Base-by-base conservation (phyloP, 2,329 filamentous ascomycete species). In the Trichophyton benhamiae region DNA sequence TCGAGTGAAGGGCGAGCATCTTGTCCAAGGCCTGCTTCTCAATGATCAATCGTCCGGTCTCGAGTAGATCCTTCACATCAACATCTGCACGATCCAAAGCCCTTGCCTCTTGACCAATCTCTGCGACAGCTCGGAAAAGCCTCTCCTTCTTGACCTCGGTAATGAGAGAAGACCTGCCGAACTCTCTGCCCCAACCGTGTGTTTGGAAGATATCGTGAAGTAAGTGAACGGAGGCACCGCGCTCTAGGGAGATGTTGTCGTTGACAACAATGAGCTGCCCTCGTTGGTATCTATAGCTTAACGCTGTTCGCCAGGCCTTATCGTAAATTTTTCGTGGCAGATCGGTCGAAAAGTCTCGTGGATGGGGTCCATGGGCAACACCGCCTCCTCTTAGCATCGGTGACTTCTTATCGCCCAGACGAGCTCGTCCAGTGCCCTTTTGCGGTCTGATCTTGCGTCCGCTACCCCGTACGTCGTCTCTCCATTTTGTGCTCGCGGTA, bases 41-140 rank as follows among this genome's bases (percentile, higher is more conserved):
- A 69, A 99, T 84, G 63, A 99, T 85, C 63, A 99, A 78, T 69
- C 91, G 85, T 60, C 88, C 88, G 60, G 87, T 85, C 78, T 94
- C 89, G 66, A 99, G 77, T 65, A 99, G 75, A 73, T 97, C 89
- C 82, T 97, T 99, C 65, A 99, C 90, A 75, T 97, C 94, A 41
- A 99, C 89, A 65, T 95, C 87, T n/a, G 81, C 78, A 63, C 87
- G 79, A 62, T 83, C 81, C 67, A 91, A 77, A 7, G 87, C 86
- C 61, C 84, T 82, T 20, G 88, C 89, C 64, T 91, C 82, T 69
- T 82, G 77, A 7, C 81, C 82, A 64, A 86, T 75, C 63, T 82
- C 77, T 59, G 82, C 80, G 70, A 96, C 78, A 38, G 86, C 85
- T 42, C 80, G 80, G 66, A 85, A 87, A 57, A 96, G 77, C 61